Conservation (phyloP, 2,329 filamentous ascomycete species). For the Pestalotiopsis sp. region DNA sequence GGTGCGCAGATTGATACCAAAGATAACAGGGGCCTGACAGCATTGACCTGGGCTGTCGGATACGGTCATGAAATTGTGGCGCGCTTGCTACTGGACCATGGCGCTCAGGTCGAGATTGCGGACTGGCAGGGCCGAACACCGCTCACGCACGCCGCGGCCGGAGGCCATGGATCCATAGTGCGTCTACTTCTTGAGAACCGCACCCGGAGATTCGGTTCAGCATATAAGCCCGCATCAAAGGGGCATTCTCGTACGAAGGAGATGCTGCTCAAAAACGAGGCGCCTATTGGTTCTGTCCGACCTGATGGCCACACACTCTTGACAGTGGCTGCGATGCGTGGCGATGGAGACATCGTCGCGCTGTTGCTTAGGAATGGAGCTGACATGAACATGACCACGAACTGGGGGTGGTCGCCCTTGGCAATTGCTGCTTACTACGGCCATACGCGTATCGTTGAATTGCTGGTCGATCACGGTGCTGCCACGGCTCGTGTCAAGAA, state of each 20-base stretch:
- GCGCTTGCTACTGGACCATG: background rate
- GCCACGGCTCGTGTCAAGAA: background rate
- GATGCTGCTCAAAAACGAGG: background rate
- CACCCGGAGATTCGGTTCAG: background rate
- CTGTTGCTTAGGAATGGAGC: background rate
- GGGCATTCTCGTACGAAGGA: background rate
- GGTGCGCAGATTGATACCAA: background rate
- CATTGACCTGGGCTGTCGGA: background rate
- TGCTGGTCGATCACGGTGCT: background rate
- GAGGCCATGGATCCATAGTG: background rate
- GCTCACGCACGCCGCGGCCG: slow-evolving; percentile 17
- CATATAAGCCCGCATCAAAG: background rate
- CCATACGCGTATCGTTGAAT: background rate
- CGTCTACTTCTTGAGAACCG: background rate
- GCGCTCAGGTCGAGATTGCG: slow-evolving; percentile 28
- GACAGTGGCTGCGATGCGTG: background rate
- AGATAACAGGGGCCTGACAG: background rate
- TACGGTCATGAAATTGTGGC: background rate
- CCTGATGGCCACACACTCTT: background rate
- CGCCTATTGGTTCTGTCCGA: background rate
- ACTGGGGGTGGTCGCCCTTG: background rate
- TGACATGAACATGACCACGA: background rate
- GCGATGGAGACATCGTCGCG: background rate
- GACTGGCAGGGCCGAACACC: slow-evolving; percentile 38
- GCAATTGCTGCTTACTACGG: background rate